These are phyloP conservation scores for Penicillium sp. DNA, from an alignment of 2,329 filamentous ascomycete species.

Conservation along the genomic window DNA sequence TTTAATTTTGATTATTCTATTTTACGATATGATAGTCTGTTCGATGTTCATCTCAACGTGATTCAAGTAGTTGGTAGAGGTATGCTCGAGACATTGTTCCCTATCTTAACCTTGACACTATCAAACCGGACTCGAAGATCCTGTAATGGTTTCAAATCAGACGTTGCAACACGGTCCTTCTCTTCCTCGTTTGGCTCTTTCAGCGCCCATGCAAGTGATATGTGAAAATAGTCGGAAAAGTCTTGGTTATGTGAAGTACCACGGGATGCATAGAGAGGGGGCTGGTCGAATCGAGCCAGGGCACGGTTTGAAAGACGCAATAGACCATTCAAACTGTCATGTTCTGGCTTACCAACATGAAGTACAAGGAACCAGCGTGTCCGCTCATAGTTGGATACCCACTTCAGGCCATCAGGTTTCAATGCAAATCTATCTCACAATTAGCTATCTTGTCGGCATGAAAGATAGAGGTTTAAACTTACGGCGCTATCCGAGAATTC, in stretches of 20 bases:
- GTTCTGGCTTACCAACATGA: slow-evolving; percentile 52
- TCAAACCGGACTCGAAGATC: slow-evolving; percentile 56
- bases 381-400: slow-evolving; percentile 66
- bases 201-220: slow-evolving; percentile 86
- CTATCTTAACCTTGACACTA: slow-evolving; percentile 72
- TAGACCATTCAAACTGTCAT: slow-evolving; percentile 61
- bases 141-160: slow-evolving; percentile 32
- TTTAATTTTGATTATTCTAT: neutral
- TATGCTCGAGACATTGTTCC: slow-evolving; percentile 60
- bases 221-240: slow-evolving; percentile 68
- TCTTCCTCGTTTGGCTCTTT: slow-evolving; percentile 51
- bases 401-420: slow-evolving; percentile 53
- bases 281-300: slow-evolving; percentile 63
- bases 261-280: slow-evolving; percentile 62
- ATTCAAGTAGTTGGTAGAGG: slow-evolving; percentile 16
- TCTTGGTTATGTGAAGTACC: slow-evolving; percentile 33
- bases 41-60: neutral
- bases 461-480: slow-evolving; percentile 25
- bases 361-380: slow-evolving; percentile 85
- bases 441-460: neutral
- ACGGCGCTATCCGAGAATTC: slow-evolving; percentile 47
- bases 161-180: slow-evolving; percentile 25
- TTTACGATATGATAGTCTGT: neutral
- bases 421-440: slow-evolving; percentile 47
- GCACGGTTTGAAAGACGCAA: slow-evolving; percentile 67